Evolutionary conservation across 352 stramenopile species (phyloP), one percentile per base, ranked within the genome.

Genomic region (Phytophthora pisi): DNA sequence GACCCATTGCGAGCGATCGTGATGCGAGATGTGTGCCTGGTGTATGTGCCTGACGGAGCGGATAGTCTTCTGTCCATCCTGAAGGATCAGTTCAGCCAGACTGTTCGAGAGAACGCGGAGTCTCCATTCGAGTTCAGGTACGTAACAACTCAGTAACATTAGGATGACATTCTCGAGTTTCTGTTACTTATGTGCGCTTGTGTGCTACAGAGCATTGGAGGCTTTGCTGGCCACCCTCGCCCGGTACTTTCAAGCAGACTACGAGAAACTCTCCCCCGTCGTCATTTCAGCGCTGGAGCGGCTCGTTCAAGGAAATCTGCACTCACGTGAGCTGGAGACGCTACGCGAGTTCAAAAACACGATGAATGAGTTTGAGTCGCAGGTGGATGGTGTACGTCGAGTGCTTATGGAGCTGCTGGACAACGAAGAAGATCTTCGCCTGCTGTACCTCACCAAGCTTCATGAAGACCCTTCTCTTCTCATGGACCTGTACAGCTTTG

Each of bases 111-210:
- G 47, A 85, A 90, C 10, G 73, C 70, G 13, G 74, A 88, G 16
- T 71, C 84, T 34, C 68, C 83, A 7, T 93, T 84, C 61, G 85
- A 93, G 57, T 91, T 93, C 74, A 88, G 79, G 82, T 91, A 28
- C 26, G 67, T 69, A 53, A 53, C 18, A 30, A 28, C 20, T 18
- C 40, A 28, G 43, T 9, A 24, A 50, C 18, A 15, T 16, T 8
- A n/a, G 18, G 43, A 28, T 26, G 5, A 9, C 3, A 50, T n/a
- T 23, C 16, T 47, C n/a, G 43, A 50, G 8, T 13, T 4, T 20
- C 20, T 20, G 20, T 20, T 20, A 20, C 43, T 50, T 6, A 28
- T 16, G 18, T 26, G 7, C 28, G 18, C 5, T 6, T 50, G 20
- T 13, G 13, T 53, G 20, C 30, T 46, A 34, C 40, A 88, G 80